Conservation (phyloP, 495 filamentous ascomycete genomes). For the Jackrogersella minutella region DNA sequence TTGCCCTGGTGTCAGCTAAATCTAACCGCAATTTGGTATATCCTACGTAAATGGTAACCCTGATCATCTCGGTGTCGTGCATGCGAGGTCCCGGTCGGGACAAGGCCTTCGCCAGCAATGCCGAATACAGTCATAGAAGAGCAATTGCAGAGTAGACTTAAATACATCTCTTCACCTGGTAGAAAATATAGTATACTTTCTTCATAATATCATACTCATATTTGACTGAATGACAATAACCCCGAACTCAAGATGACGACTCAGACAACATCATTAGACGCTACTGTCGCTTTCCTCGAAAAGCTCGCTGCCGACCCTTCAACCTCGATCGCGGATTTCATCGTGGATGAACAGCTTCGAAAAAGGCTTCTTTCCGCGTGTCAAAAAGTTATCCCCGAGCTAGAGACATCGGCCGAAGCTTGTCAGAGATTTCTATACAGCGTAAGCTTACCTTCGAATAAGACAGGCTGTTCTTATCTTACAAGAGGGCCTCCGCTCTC, state of each 20-base stretch:
- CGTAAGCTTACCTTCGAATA: background rate
- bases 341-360: conserved; percentile 22
- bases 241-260: background rate
- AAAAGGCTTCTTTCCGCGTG: conserved; percentile 23
- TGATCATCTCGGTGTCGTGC: background rate
- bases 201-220: too few species aligned
- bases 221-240: background rate
- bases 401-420: conserved; percentile 27
- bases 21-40: background rate
- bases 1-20: background rate
- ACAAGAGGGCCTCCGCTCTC: background rate
- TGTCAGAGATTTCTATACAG: conserved; percentile 26
- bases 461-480: background rate
- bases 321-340: background rate
- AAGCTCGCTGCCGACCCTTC: conserved; percentile 2
- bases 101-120: background rate
- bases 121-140: background rate
- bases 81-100: conserved; percentile 22
- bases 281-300: conserved; percentile 18
- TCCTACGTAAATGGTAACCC: background rate
- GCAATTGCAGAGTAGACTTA: background rate
- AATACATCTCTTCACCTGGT: background rate
- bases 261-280: background rate
- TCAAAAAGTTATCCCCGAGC: conserved; percentile 17
- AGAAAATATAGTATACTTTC: too few species aligned